Evolutionary conservation across 2,329 filamentous ascomycete genomes (phyloP).

Genomic region (Didymellaceae sp.): DNA sequence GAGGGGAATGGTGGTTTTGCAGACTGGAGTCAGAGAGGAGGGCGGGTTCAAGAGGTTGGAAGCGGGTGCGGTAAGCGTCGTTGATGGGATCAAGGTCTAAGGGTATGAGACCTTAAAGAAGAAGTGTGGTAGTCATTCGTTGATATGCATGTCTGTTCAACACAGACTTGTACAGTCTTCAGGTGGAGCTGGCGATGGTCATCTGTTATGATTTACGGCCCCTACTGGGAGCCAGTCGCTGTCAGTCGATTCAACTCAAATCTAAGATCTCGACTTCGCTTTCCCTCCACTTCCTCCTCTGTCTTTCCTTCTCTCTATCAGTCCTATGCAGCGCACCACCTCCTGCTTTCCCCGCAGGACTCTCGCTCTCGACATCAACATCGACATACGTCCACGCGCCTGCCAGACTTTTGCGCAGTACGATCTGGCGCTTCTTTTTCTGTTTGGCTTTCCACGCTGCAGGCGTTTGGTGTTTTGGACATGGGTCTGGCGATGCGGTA

Average conservation of each 20-base stretch:
- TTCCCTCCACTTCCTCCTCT: conserved; percentile 43
- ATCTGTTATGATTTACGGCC: too few species aligned
- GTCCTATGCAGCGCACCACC: conserved; percentile 1
- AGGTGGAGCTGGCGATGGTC: too few species aligned
- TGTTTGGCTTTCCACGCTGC: conserved; percentile 40
- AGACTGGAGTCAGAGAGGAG: conserved; percentile 68
- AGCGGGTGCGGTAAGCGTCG: conserved; percentile 20
- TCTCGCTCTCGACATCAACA: conserved; percentile 35
- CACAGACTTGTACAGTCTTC: too few species aligned
- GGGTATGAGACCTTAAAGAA: too few species aligned
- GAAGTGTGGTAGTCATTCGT: too few species aligned
- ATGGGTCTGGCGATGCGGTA: conserved; percentile 16
- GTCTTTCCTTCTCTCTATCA: conserved; percentile 39
- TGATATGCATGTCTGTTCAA: too few species aligned
- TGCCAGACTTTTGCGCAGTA: conserved; percentile 40
- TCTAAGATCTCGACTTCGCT: conserved; percentile 48
- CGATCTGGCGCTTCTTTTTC: conserved; percentile 41
- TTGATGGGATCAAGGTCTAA: too few species aligned
- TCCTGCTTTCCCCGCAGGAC: conserved; percentile 13
- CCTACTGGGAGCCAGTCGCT: too few species aligned
- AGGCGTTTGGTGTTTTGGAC: conserved; percentile 19
- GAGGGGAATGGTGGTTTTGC: conserved; percentile 74
- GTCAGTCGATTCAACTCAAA: too few species aligned
- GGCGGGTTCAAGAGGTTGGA: conserved; percentile 64
- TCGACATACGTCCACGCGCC: conserved; percentile 45